These are phyloP conservation scores for Oidium heveae DNA, from an alignment of 2,329 filamentous ascomycete genomes.

Conservation along the genomic window DNA sequence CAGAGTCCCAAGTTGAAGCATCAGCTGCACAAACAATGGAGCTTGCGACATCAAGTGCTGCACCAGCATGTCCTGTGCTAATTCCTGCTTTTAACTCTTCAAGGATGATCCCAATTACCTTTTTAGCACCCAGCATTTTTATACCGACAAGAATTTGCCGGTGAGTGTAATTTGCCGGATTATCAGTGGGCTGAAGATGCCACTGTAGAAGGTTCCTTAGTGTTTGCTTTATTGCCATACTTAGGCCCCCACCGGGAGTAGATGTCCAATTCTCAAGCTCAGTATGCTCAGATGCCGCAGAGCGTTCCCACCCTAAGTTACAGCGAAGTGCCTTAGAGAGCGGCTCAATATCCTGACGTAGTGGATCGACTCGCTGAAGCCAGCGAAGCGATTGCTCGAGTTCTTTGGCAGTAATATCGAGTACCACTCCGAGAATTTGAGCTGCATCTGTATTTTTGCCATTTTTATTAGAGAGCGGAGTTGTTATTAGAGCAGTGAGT, in stretches of 20 bases:
- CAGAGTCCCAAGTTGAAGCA: slow-evolving; percentile 12
- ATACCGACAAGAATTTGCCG: slow-evolving; percentile 37
- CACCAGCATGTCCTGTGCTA: slow-evolving; percentile 29
- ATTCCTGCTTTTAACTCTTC: slow-evolving; percentile 41
- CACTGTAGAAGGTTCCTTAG: slow-evolving; percentile 40
- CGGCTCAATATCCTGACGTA: slow-evolving; percentile 42
- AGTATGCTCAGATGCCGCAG: slow-evolving; percentile 32
- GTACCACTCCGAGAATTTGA: slow-evolving; percentile 42
- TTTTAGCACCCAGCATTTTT: slow-evolving; percentile 34
- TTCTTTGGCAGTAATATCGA: slow-evolving; percentile 44
- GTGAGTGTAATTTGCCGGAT: slow-evolving; percentile 44
- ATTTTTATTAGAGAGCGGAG: slow-evolving; percentile 39
- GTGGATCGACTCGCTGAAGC: slow-evolving; percentile 39
- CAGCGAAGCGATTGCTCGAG: slow-evolving; percentile 41
- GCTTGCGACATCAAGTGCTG: slow-evolving; percentile 43
- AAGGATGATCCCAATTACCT: slow-evolving; percentile 33
- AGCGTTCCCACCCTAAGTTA: slow-evolving; percentile 31
- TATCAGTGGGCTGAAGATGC: slow-evolving; percentile 30
- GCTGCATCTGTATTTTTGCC: slow-evolving; percentile 26
- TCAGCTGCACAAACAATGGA: slow-evolving; percentile 45
- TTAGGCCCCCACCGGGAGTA: slow-evolving; percentile 28
- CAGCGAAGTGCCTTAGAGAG: slow-evolving; percentile 38
- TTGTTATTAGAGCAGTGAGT: slow-evolving; percentile 42
- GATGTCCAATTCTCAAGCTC: slow-evolving; percentile 45
- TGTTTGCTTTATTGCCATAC: slow-evolving; percentile 30